Percentiles rank a stretch among this genome's conserved stretches.
Conservation (phyloP, 2,329 filamentous ascomycete genomes). For the Aureobasidium sp. region DNA sequence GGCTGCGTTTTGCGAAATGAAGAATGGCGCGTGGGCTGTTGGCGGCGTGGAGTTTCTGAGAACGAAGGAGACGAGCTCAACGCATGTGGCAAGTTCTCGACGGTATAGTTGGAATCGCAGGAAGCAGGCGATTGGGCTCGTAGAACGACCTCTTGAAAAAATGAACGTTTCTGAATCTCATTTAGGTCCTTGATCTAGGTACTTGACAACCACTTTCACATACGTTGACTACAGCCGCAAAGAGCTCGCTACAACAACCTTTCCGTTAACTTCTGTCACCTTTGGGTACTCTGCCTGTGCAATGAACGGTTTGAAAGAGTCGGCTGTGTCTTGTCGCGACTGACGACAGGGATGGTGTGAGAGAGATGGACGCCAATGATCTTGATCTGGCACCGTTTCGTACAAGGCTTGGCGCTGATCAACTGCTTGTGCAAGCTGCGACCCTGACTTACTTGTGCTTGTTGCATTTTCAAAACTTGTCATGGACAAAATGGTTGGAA, state of each 20-base stretch:
- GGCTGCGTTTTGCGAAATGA: neutral
- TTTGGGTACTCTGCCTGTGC: neutral
- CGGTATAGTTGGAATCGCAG: neutral
- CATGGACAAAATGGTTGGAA: neutral
- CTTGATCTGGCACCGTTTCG: neutral
- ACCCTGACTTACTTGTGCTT: conserved; percentile 1
- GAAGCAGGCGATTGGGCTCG: conserved; percentile 1
- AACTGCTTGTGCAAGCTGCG: neutral
- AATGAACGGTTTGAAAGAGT: neutral
- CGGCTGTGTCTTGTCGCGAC: neutral
- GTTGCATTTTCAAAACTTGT: neutral
- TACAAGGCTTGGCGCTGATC: neutral
- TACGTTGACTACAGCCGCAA: conserved; percentile 5
- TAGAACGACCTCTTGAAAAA: neutral
- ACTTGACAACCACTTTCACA: conserved; percentile 1
- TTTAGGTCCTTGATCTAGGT: conserved; percentile 6
- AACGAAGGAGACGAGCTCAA: neutral
- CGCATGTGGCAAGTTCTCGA: neutral
- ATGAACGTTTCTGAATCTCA: conserved; percentile 7
- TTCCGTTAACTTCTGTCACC: neutral
- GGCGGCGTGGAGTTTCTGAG: neutral
- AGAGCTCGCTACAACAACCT: neutral
- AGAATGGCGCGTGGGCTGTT: neutral
- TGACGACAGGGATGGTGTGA: conserved; percentile 7
- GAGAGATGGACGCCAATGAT: neutral